Evolutionary conservation across 495 filamentous ascomycete species (phyloP), one percentile per base, ranked within the genome.

Genomic region (Tetracladium setigerum): DNA sequence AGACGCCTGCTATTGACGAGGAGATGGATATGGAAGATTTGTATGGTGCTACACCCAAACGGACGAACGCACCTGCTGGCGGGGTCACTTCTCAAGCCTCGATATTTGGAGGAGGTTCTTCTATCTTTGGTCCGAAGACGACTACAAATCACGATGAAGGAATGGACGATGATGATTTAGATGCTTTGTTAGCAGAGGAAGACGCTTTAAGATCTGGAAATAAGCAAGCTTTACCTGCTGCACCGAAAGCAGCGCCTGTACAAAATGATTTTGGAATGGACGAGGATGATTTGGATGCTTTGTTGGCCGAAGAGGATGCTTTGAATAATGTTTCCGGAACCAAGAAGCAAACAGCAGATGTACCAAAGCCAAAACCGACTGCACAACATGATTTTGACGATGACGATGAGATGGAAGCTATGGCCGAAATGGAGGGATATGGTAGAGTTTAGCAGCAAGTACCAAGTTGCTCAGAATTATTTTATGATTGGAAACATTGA

Each of bases 371-470:
- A n/a, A 27, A 27, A 27, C 2, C 2, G 22, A 27, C 22, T 27
- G 22, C 7, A 27, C 22, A 44, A 22, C 45, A 55, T 15, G 18
- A 24, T n/a, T 38, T 55, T 39, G 54, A 65, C 15, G 81, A 81
- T 39, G 54, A 65, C 15, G 81, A 81, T 50, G 83, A 84, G 27
- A 76, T 83, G 67, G 82, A 78, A 41, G 80, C 72, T 4, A 81
- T 86, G 79, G 81, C 72, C 19, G 81, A 74, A 46, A 77, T 87
- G 70, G 77, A 76, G 24, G 65, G 7, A 57, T 76, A 40, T 83
- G 76, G 78, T 83, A 55, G 22, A 27, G 50, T 46, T 31, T 19
- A 14, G 10, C 15, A 39, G 38, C 10, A 12, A 30, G 45, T 41
- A 24, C 41, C 8, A 17, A 47, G 44, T 42, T 22, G 38, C 8